Evolutionary conservation across 2,329 filamentous ascomycete species (phyloP), one percentile per base, ranked within the genome.

Genomic region (Phaeosphaeriaceae sp.): DNA sequence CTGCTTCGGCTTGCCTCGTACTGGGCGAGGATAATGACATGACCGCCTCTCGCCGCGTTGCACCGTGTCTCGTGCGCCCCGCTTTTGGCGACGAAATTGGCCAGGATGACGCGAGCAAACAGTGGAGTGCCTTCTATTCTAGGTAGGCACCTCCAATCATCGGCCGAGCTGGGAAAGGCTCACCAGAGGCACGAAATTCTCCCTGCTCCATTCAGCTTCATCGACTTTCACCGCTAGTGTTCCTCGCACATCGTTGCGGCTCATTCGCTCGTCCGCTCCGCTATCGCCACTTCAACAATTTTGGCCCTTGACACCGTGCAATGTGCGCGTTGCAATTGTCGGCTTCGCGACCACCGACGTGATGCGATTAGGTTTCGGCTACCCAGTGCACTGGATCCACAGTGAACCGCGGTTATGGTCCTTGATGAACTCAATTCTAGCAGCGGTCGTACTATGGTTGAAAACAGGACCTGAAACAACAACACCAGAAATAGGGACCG

Each of bases 91-190:
- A 48, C 53, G 56, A 48, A 21, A 46, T 21, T 41, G 48, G 46
- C 65, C 53, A 49, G 57, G 58, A 69, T 69, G 65, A 65, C 63
- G 61, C 61, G 60, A 63, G 44, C 53, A 48, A 31, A 52, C 53
- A 44, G 53, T 57, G 51, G 47, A 47, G 57, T 55, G 27, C 48
- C 56, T 52, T 54, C 63, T 69, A 66, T 66, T 69, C 65, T 68
- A 54, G 58, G 55, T 40, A 57, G n/a, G 52, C 47, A 51, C 36
- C 44, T 50, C 66, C 62, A 61, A 64, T 41, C 42, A 48, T 13
- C 56, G 57, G 48, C 52, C 48, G 25, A 25, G 21, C 49, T 27
- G 25, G n/a, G 36, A 19, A 44, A 27, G 52, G 47, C 51, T 45
- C 45, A 25, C 20, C 42, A 22, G 22, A 17, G 15, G 9, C 36